Base-by-base conservation (phyloP, 2,329 filamentous ascomycete genomes). In the Xylaria polymorpha region DNA sequence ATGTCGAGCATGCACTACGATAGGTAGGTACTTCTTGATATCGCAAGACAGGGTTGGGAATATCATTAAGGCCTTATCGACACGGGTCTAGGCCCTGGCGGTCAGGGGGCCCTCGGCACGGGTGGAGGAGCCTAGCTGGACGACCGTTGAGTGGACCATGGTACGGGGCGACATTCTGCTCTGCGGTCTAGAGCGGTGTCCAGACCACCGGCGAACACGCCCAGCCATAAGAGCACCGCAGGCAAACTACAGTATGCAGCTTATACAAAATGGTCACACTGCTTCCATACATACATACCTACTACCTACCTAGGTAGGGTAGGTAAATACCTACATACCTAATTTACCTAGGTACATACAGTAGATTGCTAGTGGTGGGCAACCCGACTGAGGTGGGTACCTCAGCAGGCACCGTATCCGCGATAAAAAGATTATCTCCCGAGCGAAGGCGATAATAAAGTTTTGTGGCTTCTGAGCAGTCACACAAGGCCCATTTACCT, bases 21-120 rank as follows among this genome's bases (percentile, higher is more conserved):
- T 8, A 37, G 7, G 35, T 37, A 12, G 7, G 35, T 55, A 32
- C 39, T 35, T 39, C 41, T 48, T 44, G 44, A 57, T 61, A 58
- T 50, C 43, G 46, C 51, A 22, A 46, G 56, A 43, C 59, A 61
- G 46, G 56, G 35, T 57, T 57, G 35, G 59, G 48, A 61, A 50
- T 22, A 61, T 55, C 25, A 57, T 58, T 61, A 60, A 51, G 25
- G 7, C 58, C 61, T 41, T 39, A 53, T 63, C 20, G 22, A 48
- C 29, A 67, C 22, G 66, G 69, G 69, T 71, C 71, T 72, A 72
- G 71, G 48, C 71, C 69, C 61, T 46, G 32, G 22, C 48, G 51
- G 46, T 37, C 64, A 68, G 59, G 66, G 64, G 48, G 64, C 60
- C 35, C 55, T 70, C 61, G 53, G 56, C 64, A 57, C 18, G 20